phyloP scores from a whole-genome alignment of 345 rosid genomes.

The Pistacia vera region DNA sequence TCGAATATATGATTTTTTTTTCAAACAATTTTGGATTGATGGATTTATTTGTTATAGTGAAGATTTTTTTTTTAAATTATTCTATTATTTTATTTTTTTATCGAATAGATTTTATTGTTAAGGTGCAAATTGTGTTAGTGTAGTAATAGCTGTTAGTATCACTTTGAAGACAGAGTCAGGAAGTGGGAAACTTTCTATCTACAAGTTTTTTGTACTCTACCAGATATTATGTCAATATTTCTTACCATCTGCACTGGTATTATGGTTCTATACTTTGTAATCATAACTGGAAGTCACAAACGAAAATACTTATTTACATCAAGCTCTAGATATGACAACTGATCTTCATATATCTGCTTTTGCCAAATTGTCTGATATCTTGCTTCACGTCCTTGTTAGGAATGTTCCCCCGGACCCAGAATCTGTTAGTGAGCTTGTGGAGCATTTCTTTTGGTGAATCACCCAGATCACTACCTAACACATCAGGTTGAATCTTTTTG shows the following conservation, averaged over 20 bases:
- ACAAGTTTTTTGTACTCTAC: not conserved
- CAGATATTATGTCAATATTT: not conserved
- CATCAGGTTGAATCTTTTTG: constrained; percentile 53
- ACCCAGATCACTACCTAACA: constrained; percentile 74
- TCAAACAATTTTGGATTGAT: not conserved
- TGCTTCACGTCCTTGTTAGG: constrained; percentile 59
- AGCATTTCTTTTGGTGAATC: constrained; percentile 85
- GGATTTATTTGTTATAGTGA: not conserved
- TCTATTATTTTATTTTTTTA: not conserved
- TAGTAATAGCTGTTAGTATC: not conserved
- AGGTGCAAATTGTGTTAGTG: not conserved
- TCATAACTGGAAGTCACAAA: not conserved
- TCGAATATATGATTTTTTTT: not conserved
- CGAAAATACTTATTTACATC: not conserved
- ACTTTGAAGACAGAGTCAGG: not conserved
- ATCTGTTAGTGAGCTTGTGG: constrained; percentile 80
- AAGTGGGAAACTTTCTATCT: not conserved
- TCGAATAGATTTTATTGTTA: not conserved
- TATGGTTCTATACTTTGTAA: not conserved
- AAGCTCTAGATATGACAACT: not conserved
- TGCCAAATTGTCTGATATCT: constrained; percentile 8
- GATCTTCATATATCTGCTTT: not conserved
- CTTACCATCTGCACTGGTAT: not conserved
- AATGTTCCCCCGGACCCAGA: constrained; percentile 82
- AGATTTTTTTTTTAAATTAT: not conserved